These are phyloP conservation scores for Hymenoscyphus albidus DNA, from an alignment of 2,329 filamentous ascomycete genomes.

Conservation along the genomic window DNA sequence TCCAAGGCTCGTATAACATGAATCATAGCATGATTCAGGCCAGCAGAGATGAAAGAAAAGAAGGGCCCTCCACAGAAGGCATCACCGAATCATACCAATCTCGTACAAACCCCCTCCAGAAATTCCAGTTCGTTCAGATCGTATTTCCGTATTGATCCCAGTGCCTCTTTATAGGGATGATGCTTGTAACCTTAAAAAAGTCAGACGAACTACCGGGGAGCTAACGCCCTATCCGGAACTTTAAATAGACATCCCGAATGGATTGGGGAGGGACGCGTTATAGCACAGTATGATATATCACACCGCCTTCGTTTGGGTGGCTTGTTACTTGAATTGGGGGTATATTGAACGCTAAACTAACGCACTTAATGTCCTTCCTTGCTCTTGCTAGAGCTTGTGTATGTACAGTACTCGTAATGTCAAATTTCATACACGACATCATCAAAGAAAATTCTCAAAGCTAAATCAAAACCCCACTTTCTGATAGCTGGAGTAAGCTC, in stretches of 20 bases:
- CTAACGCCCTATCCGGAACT: background rate
- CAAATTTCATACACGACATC: too few relatives aligned
- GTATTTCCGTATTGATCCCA: background rate
- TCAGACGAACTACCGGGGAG: background rate
- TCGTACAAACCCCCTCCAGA: background rate
- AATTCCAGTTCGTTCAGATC: background rate
- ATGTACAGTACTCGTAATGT: background rate
- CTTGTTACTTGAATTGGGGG: background rate
- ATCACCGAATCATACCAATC: background rate
- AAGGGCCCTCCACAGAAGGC: background rate
- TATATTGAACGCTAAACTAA: background rate
- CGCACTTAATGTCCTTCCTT: background rate
- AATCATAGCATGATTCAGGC: too few relatives aligned
- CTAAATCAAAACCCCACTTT: too few relatives aligned
- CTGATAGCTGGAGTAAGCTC: too few relatives aligned
- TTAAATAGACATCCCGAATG: background rate
- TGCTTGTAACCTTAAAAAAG: background rate
- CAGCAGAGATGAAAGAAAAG: too few relatives aligned
- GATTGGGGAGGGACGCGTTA: background rate
- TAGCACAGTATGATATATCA: background rate
- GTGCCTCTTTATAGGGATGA: background rate
- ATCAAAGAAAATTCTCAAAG: too few relatives aligned
- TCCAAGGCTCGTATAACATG: too few relatives aligned
- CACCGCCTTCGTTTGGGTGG: background rate
- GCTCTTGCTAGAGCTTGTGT: too few relatives aligned